Evolutionary conservation across 2,329 filamentous ascomycete genomes (phyloP).

Genomic region (Aspergillus oerlinghausenensis): DNA sequence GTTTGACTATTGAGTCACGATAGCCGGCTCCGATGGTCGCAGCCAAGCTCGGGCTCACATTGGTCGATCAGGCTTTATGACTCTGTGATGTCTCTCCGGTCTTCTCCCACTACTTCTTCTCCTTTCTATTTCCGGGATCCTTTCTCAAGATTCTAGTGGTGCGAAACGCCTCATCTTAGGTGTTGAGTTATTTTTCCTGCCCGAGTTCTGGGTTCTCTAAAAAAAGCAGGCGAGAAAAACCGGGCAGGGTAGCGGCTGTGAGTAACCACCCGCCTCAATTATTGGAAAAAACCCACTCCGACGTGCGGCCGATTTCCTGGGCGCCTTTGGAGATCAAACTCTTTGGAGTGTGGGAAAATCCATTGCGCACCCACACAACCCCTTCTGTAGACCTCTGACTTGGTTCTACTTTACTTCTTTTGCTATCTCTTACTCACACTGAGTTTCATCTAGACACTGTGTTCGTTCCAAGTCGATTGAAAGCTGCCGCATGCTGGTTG

Average conservation of each 20-base stretch:
- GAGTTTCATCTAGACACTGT: slow-evolving; percentile 12
- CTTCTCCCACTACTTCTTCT: slow-evolving; percentile 3
- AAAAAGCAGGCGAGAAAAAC: slow-evolving; percentile 8
- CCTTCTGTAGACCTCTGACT: slow-evolving; percentile 8
- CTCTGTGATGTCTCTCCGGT: slow-evolving; percentile 8
- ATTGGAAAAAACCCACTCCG: slow-evolving; percentile 15
- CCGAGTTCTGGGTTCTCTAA: not conserved
- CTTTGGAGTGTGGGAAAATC: slow-evolving; percentile 3
- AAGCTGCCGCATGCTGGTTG: slow-evolving; percentile 41
- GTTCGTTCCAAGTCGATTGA: slow-evolving; percentile 17
- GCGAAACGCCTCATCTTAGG: not conserved
- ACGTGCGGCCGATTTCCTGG: slow-evolving; percentile 17
- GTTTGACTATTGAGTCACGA: slow-evolving; percentile 8
- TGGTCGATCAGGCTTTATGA: slow-evolving; percentile 2
- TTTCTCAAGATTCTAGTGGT: not conserved
- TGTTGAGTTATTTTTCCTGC: not conserved
- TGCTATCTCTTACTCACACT: slow-evolving; percentile 2
- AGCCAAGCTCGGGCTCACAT: slow-evolving; percentile 4
- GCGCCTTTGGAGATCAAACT: slow-evolving; percentile 7
- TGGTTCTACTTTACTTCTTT: slow-evolving; percentile 4
- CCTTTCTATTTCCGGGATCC: not conserved
- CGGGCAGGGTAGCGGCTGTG: slow-evolving; percentile 13
- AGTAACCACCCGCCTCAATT: slow-evolving; percentile 14
- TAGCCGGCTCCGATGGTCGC: slow-evolving; percentile 19
- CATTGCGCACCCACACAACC: slow-evolving; percentile 4